Percentiles rank a stretch among this genome's conserved stretches.
phyloP scores from a whole-genome alignment of 2,329 filamentous ascomycete genomes.

The Trichoderma breve region DNA sequence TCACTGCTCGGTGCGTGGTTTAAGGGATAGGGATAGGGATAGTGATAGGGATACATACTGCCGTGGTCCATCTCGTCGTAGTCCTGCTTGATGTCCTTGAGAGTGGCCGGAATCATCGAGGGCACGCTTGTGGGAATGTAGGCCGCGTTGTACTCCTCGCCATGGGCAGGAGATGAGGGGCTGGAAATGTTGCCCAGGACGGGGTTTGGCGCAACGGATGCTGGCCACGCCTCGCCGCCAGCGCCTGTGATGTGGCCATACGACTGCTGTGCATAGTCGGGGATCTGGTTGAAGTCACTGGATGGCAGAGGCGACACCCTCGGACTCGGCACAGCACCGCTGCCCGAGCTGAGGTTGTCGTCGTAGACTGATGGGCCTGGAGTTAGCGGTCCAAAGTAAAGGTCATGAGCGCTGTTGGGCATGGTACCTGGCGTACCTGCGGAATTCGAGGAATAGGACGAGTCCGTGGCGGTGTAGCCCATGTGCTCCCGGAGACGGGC shows the following conservation, averaged over 20 bases:
- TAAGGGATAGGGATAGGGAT: not conserved
- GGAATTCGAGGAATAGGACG: constrained; percentile 38
- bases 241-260: constrained; percentile 41
- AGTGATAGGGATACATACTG: constrained; percentile 26
- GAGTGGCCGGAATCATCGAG: constrained; percentile 39
- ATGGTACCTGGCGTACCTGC: constrained; percentile 37
- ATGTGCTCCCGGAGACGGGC: constrained; percentile 45
- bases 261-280: constrained; percentile 41
- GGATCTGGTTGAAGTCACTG: constrained; percentile 43
- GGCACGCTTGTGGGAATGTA: constrained; percentile 52
- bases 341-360: constrained; percentile 40
- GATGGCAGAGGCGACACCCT: constrained; percentile 46
- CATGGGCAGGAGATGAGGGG: constrained; percentile 48
- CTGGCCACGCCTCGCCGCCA: constrained; percentile 47
- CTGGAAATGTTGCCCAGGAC: constrained; percentile 51
- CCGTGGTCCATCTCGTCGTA: constrained; percentile 39
- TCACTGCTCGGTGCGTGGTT: not conserved
- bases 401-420: constrained; percentile 18
- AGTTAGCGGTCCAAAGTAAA: constrained; percentile 24
- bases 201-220: constrained; percentile 40
- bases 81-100: constrained; percentile 41
- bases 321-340: constrained; percentile 43
- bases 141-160: constrained; percentile 46
- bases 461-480: constrained; percentile 42
- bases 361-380: constrained; percentile 39